phyloP scores from a whole-genome alignment of 495 filamentous ascomycete genomes.

The Lepraria neglecta region DNA sequence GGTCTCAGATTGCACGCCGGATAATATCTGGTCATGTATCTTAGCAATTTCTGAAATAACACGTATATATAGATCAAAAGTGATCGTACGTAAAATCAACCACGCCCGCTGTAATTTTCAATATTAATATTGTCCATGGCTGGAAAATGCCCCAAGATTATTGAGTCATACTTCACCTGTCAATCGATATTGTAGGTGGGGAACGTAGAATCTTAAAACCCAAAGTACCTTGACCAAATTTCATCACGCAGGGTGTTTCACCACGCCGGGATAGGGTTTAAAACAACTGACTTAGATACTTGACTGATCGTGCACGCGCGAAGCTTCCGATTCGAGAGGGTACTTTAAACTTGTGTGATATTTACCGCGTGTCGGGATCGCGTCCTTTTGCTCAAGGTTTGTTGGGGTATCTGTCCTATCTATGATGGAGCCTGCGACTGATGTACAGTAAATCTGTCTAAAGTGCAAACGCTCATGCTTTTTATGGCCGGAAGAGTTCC shows the following conservation, averaged over 20 bases:
- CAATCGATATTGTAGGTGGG: slow-evolving; percentile 1
- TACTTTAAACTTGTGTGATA: neutral
- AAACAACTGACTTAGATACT: no score
- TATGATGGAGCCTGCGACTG: slow-evolving; percentile 4
- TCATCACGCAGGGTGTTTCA: no score
- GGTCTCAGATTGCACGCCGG: neutral
- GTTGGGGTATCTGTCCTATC: slow-evolving; percentile 7
- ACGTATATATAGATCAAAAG: neutral
- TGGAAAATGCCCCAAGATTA: neutral
- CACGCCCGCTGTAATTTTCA: slow-evolving; percentile 1
- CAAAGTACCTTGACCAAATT: slow-evolving; percentile 11
- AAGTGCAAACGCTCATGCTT: slow-evolving; percentile 1
- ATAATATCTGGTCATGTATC: neutral
- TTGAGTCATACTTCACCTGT: neutral
- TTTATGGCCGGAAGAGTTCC: neutral
- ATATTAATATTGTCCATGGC: neutral
- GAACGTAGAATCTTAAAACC: neutral
- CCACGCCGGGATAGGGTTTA: no score
- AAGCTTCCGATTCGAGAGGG: slow-evolving; percentile 2
- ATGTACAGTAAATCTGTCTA: neutral
- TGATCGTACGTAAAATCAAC: neutral
- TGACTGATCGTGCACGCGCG: neutral
- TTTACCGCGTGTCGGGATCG: neutral
- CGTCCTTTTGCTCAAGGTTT: neutral
- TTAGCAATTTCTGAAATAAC: neutral